Evolutionary conservation across 1,139 yeast genomes (phyloP).

Genomic region (Saccharomycopsis phalli): DNA sequence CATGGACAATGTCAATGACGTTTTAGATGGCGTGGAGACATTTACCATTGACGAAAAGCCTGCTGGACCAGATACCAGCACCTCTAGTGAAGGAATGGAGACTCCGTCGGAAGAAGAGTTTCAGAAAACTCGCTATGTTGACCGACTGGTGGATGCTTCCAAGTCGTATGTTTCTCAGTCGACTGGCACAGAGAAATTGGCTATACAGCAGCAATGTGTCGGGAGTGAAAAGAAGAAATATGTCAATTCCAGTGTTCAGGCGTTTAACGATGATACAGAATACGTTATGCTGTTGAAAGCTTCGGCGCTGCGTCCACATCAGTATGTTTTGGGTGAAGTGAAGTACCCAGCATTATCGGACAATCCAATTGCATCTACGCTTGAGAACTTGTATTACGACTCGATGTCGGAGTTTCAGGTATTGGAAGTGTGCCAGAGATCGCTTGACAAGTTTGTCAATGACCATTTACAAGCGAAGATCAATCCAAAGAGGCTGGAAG

Average conservation of each 20-base stretch:
- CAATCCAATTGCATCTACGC: not conserved
- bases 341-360: conserved; percentile 4
- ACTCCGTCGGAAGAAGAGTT: too few relatives aligned
- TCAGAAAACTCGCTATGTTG: too few relatives aligned
- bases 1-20: too few relatives aligned
- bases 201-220: too few relatives aligned
- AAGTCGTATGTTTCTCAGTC: too few relatives aligned
- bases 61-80: not conserved
- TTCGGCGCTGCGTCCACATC: conserved; percentile 2
- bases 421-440: conserved; percentile 2
- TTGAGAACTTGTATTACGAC: conserved; percentile 11
- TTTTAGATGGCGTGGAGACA: too few relatives aligned
- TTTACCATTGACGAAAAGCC: too few relatives aligned
- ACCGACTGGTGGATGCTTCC: not conserved
- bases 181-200: too few relatives aligned
- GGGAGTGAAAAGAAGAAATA: not conserved
- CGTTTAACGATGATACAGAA: conserved; percentile 10
- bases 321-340: conserved; percentile 1
- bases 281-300: conserved; percentile 1
- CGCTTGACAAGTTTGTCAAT: conserved; percentile 8
- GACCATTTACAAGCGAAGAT: conserved; percentile 10
- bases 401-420: conserved; percentile 13
- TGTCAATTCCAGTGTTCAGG: conserved; percentile 2
- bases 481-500: not conserved
- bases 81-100: not conserved